Conservation (phyloP, 495 filamentous ascomycete species). For the Neurospora pannonica region DNA sequence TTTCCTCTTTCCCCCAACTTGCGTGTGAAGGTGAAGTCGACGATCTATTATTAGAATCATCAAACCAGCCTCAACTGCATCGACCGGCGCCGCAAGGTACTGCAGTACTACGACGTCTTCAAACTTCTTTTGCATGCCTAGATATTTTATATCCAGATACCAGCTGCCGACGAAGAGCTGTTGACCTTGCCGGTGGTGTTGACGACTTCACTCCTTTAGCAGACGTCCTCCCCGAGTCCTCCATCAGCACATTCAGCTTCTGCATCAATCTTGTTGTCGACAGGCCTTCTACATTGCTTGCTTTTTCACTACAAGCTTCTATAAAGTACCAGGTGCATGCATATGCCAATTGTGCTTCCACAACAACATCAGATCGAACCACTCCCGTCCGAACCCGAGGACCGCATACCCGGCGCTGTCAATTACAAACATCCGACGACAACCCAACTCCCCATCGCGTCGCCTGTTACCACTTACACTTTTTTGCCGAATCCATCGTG, state of each 20-base stretch:
- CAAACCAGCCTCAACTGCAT: conserved; percentile 29
- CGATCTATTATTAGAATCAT: conserved; percentile 26
- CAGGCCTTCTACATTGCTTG: neutral
- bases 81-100: conserved; percentile 21
- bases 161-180: neutral
- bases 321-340: neutral
- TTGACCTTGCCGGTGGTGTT: neutral
- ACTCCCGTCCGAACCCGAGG: neutral
- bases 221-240: neutral
- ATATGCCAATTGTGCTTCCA: neutral
- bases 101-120: neutral
- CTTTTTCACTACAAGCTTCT: neutral
- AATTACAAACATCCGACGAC: neutral
- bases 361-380: neutral
- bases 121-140: neutral
- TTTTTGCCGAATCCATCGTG: neutral
- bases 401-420: neutral
- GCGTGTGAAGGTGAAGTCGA: conserved; percentile 1
- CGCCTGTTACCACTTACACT: neutral
- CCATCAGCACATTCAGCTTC: neutral
- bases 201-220: neutral
- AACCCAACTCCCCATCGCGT: neutral
- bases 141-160: neutral
- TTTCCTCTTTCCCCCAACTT: conserved; percentile 18
- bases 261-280: neutral